Evolutionary conservation across 1,139 yeast species (phyloP), one percentile per base, ranked within the genome.

Genomic region (Blastobotrys arbuscula): DNA sequence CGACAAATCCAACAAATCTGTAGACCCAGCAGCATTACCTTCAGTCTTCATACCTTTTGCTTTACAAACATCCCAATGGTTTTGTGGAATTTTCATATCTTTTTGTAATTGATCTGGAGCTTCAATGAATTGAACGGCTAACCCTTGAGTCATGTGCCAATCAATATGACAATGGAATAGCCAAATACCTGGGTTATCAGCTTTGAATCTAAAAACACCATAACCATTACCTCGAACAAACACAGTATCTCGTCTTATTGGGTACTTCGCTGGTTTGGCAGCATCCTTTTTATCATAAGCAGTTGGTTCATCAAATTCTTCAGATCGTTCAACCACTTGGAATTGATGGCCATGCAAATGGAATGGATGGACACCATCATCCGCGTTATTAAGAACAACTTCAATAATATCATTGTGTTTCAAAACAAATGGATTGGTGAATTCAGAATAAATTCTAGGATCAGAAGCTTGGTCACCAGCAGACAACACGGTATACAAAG

Each of bases 161-260:
- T 88, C 96, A 57, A 88, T 82, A 61, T 88, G 96, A 70, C 96
- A 89, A 66, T 88, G 96, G 86, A 88, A 88, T 61, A 84, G 74
- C 95, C 95, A 87, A 38, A 86, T 88, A 60, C 96, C 96, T 24
- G 96, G 96, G 65, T 87, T 86, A 60, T 83, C 80, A 46, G 95
- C 87, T 56, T 73, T 76, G 69, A 86, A 85, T 61, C 96, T 74
- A 43, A 71, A 44, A 20, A 76, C 65, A 60, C 87, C 75, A 67
- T 82, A 81, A 28, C 90, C 85, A 58, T 81, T 82, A 28, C 85
- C 81, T 55, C 76, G 75, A 31, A 83, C 80, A 58, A 73, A 77
- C 20, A 79, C 75, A 1, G 87, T 80, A 62, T 86, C 95, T 66
- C 95, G 77, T 50, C 73, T 68, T 77, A 82, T 72, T 45, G 95